phyloP scores from a whole-genome alignment of 116 monocot species.

The Papilionanthe hybrid region DNA sequence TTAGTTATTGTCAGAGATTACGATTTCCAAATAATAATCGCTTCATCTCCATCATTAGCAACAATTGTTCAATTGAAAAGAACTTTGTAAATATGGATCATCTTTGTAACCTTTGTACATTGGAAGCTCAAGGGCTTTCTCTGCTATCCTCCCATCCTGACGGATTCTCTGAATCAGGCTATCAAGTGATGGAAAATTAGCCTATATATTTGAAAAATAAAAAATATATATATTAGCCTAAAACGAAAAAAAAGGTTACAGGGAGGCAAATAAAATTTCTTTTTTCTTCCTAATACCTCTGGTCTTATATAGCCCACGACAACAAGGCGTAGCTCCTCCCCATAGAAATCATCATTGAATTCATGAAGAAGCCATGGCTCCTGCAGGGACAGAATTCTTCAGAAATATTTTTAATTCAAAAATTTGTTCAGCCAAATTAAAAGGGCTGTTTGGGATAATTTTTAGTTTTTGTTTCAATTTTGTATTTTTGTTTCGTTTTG shows the following conservation, averaged over 20 bases:
- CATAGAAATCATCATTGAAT: constrained; percentile 86
- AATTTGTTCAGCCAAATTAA: not conserved
- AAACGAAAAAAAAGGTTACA: not conserved
- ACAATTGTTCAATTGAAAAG: not conserved
- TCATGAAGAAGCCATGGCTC: constrained; percentile 95
- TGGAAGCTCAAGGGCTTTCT: constrained; percentile 81
- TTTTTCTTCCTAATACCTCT: constrained; percentile 38
- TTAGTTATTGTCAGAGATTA: too few species aligned
- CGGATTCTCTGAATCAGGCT: constrained; percentile 84
- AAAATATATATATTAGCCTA: not conserved
- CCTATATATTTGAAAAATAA: constrained; percentile 29
- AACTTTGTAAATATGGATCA: constrained; percentile 41
- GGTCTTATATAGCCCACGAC: constrained; percentile 91
- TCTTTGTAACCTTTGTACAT: constrained; percentile 58
- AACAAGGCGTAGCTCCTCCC: constrained; percentile 80
- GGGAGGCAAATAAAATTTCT: not conserved
- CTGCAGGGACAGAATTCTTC: constrained; percentile 20
- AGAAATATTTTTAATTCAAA: not conserved
- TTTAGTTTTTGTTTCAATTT: too few species aligned
- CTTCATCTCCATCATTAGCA: too few species aligned
- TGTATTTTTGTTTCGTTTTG: too few species aligned
- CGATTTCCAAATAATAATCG: too few species aligned
- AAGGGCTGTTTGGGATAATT: too few species aligned
- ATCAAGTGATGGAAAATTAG: constrained; percentile 86
- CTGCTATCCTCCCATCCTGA: constrained; percentile 75